phyloP scores from a whole-genome alignment of 169 alveolate genomes.

The Eimeria necatrix region DNA sequence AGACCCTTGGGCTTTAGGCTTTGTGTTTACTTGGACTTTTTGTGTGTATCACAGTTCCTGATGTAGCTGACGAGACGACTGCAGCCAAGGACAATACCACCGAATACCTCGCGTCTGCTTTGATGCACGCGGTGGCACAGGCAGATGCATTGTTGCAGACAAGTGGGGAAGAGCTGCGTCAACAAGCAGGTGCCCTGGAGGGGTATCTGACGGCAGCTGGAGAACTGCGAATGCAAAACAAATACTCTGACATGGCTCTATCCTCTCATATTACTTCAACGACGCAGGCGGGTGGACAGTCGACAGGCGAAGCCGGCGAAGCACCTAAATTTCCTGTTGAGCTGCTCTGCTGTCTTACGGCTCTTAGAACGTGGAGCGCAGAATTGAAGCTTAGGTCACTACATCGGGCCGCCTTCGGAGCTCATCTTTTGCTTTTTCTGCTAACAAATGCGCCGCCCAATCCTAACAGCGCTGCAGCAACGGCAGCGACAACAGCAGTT shows the following conservation, averaged over 20 bases:
- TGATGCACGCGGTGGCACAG: slow-evolving; percentile 66
- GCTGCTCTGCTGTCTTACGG: slow-evolving; percentile 74
- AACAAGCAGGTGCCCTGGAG: slow-evolving; percentile 71
- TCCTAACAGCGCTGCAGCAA: slow-evolving; percentile 70
- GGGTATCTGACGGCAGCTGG: slow-evolving; percentile 59
- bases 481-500: slow-evolving; percentile 63
- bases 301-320: background rate
- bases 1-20: too few relatives aligned
- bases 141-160: slow-evolving; percentile 70
- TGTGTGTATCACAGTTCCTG: background rate
- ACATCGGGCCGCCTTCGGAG: slow-evolving; percentile 73
- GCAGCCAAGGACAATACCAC: background rate
- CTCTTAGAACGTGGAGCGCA: slow-evolving; percentile 69
- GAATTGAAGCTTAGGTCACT: slow-evolving; percentile 54
- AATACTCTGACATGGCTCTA: slow-evolving; percentile 14
- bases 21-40: background rate
- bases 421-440: slow-evolving; percentile 65
- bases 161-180: slow-evolving; percentile 60
- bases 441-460: slow-evolving; percentile 73
- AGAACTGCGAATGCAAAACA: slow-evolving; percentile 50
- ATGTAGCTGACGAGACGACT: background rate
- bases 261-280: background rate
- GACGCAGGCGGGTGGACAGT: background rate
- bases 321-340: slow-evolving; percentile 8
- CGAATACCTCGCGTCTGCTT: slow-evolving; percentile 42